Evolutionary conservation across 306 rosid genomes (phyloP), one percentile per base, ranked within the genome.

Genomic region (Prunus persica): DNA sequence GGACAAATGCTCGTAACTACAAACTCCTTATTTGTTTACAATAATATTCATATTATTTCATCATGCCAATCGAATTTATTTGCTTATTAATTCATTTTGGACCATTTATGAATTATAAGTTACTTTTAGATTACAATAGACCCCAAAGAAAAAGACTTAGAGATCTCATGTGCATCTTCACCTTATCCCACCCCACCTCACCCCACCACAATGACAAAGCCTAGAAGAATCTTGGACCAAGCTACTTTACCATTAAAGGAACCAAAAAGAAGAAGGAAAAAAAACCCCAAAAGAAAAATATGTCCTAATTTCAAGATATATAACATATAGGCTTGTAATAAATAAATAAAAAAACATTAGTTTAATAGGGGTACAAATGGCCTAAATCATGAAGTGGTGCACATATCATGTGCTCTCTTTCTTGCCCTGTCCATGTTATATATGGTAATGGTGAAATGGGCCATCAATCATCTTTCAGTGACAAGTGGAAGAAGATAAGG

Each of bases 381-480:
- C 80, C 77, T 78, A 64, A 78, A 82, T 87, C 82, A 80, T 80
- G 82, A 75, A 79, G 32, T 74, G 80, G 47, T 77, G 69, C 73
- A 82, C 75, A 82, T 54, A 70, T 87, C 87, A 78, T 81, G 84
- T 78, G 72, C 76, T 67, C 51, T 57, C 64, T 60, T 75, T 55
- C 82, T 76, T 76, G 71, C 73, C 61, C 24, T 55, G 77, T 55
- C 81, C 80, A 76, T 70, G 15, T 69, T 66, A 69, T 74, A 3
- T 20, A 12, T 38, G 43, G 9, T 38, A 47, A 47, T 47, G 52
- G 70, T 54, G 25, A 34, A 32, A 69, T 67, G 51, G 75, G 85
- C 52, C 79, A 73, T 47, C 82, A 78, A 62, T 82, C 71, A 74
- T 69, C 74, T 69, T 74, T 78, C 58, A 69, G 34, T 60, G 77